Evolutionary conservation across 305 asterid species (phyloP), one percentile per base, ranked within the genome.

Genomic region (Fraxinus paxiana): DNA sequence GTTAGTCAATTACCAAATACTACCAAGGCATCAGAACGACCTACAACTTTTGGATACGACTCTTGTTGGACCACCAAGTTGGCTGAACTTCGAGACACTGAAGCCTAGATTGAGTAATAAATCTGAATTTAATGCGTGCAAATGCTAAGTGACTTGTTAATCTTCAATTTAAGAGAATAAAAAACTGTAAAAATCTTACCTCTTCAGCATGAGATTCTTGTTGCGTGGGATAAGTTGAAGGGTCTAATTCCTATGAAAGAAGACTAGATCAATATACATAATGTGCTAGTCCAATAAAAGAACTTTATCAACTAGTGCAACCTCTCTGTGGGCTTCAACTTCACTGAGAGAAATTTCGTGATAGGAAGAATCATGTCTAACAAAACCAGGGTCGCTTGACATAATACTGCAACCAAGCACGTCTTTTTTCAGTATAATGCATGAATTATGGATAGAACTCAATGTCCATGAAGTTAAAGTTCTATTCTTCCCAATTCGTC

Each of bases 341-440:
- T 87, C 85, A 9, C 74, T 6, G 9, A 34, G 65, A 81, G 81
- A 79, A 77, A 37, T 77, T 35, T 77, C 83, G 30, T 26, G 76
- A 70, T 80, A 38, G 82, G 87, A 59, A 79, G 83, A 63, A 51
- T 77, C 54, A 74, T 15, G 69, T 63, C 80, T 12, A 59, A 86
- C 82, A 84, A 81, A 59, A 24, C 90, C 92, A 41, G 93, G 93
- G 87, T 90, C 93, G 24, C 72, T 43, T 26, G 79, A 83, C 82
- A 87, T 77, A 82, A 87, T 80, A 78, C 93, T 90, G 88, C 13
- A 87, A 79, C 76, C 82, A 87, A 84, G 4, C 34, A 28, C 17
- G 59, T 79, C 76, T 48, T 30, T 30, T 30, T 69, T 85, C 67
- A 82, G 72, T 71, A 79, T 34, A 80, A 28, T 24, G 56, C 59